phyloP scores from a whole-genome alignment of 176 grass and related monocot genomes.

The Carex myosuroides region DNA sequence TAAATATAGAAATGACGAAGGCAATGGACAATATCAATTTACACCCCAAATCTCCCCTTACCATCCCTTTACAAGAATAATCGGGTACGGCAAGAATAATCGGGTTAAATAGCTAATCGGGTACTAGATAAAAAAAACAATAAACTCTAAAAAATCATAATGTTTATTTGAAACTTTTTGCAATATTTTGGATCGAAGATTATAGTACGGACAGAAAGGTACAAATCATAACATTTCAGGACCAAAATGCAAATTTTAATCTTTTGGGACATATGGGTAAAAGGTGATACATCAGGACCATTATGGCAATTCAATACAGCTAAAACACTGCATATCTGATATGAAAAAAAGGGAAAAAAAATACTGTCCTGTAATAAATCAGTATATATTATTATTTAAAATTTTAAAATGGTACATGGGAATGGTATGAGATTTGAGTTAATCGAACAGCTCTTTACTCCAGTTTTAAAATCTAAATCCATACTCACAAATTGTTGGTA shows the following conservation, averaged over 20 bases:
- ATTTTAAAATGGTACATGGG: constrained; percentile 19
- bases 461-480: too few relatives aligned
- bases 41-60: neutral
- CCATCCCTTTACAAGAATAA: neutral
- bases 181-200: neutral
- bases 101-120: too few relatives aligned
- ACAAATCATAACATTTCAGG: neutral
- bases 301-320: neutral
- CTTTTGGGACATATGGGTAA: neutral
- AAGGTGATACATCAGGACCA: neutral
- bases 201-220: neutral
- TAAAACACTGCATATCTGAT: neutral
- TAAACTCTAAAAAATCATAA: too few relatives aligned
- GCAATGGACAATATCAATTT: neutral
- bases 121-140: too few relatives aligned
- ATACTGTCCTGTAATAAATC: neutral
- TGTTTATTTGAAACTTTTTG: neutral
- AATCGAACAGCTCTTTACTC: too few relatives aligned
- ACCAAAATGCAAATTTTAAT: neutral
- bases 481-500: too few relatives aligned
- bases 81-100: too few relatives aligned
- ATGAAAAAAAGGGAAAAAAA: neutral
- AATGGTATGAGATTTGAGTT: neutral
- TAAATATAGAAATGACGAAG: neutral
- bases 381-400: neutral